A percentile compares a stretch with the other conserved stretches of the same genome.
phyloP scores from a whole-genome alignment of 768 basidiomycete species.

The Lactifluus piperatus region DNA sequence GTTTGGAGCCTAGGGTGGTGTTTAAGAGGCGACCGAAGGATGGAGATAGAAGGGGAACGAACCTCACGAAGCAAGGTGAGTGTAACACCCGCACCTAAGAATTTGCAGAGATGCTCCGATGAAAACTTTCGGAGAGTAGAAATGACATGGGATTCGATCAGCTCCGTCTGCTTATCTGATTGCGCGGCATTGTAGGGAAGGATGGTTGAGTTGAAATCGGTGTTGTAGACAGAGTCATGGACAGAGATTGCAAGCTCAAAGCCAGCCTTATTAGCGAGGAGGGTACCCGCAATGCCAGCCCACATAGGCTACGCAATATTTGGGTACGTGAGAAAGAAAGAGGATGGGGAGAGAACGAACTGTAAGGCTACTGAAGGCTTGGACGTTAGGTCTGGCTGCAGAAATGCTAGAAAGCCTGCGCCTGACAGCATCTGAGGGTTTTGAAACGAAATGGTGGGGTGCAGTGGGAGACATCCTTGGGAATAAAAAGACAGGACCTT shows the following conservation, averaged over 20 bases:
- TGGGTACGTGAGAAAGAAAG: conserved; percentile 21
- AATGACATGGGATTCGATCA: conserved; percentile 57
- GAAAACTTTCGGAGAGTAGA: conserved; percentile 64
- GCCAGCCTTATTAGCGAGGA: conserved; percentile 48
- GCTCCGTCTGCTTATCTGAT: conserved; percentile 45
- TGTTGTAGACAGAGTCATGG: conserved; percentile 80
- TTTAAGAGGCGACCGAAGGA: conserved; percentile 14
- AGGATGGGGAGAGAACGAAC: conserved; percentile 33
- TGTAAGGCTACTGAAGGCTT: conserved; percentile 53
- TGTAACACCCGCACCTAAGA: conserved; percentile 77
- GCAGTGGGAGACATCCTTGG: conserved; percentile 12
- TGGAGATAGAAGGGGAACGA: conserved; percentile 10
- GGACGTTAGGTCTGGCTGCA: conserved; percentile 45
- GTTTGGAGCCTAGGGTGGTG: conserved; percentile 50
- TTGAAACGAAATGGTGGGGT: conserved; percentile 48
- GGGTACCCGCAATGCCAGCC: conserved; percentile 66
- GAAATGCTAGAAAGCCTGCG: conserved; percentile 60
- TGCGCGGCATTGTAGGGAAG: conserved; percentile 45
- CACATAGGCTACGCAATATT: conserved; percentile 65
- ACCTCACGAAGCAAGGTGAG: conserved; percentile 63
- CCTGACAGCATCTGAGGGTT: conserved; percentile 51
- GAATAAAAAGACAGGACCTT: conserved; percentile 12
- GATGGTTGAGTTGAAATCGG: conserved; percentile 58
- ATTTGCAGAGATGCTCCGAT: conserved; percentile 74
- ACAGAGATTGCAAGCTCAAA: conserved; percentile 72